Evolutionary conservation across 257 asterid genomes (phyloP), one percentile per base, ranked within the genome.

Genomic region (Leonotis leonurus): DNA sequence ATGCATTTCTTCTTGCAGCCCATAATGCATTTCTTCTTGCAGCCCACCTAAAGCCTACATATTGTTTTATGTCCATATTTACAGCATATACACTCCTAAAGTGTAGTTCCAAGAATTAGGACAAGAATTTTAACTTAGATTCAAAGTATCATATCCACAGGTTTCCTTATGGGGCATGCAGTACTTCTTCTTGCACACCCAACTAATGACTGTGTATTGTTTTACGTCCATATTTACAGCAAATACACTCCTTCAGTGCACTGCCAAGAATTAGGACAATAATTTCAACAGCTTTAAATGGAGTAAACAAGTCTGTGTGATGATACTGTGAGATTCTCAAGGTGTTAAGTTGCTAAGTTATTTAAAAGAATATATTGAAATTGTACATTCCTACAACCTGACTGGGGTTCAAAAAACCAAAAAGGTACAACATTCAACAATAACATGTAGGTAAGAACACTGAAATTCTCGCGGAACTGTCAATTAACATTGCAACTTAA

Each of bases 141-240:
- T 8, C 37, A n/a, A 14, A 43, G 33, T 60, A 58, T 50, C 17
- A 56, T 89, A 80, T 84, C 35, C 20, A 73, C 65, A 79, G 85
- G 73, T 64, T 72, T 74, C 88, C 81, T 85, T 85, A 85, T 83
- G 92, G 92, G 85, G 60, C 83, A 68, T 68, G 35, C 64, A 14
- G 52, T 51, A 16, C 83, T 83, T 75, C 70, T 81, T 75, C 71
- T 68, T 22, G 73, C 67, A 73, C 64, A 82, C 87, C 94, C 95
- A 79, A 81, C 88, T 79, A 89, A 83, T 74, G 78, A 81, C 84
- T 77, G 52, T 77, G 50, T 26, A 45, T 76, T 60, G 27, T 64
- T 85, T 55, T 89, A 14, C 69, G 92, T 80, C 94, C 94, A 81
- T 73, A 80, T 89, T 87, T 87, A 89, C 95, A 70, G 87, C 94